Conservation (phyloP, 169 alveolate genomes). For the Plasmodium sp. region DNA sequence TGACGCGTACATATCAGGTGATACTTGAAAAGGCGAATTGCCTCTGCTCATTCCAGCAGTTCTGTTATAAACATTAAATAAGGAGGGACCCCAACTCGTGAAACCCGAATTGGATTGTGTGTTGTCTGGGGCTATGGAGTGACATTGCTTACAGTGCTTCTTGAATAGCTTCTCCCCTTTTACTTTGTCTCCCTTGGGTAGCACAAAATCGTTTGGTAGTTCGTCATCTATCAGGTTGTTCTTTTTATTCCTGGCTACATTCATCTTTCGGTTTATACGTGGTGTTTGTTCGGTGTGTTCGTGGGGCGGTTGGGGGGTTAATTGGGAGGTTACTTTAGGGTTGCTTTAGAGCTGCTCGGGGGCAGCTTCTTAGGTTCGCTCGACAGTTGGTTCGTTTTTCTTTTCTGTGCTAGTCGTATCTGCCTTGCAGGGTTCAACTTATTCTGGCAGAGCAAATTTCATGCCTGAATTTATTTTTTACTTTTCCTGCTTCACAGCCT, state of each 20-base stretch:
- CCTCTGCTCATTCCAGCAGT: slow-evolving; percentile 85
- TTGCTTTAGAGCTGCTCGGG: not conserved
- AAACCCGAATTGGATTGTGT: slow-evolving; percentile 84
- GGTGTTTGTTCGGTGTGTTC: not conserved
- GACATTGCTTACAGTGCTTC: slow-evolving; percentile 90
- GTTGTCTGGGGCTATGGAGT: slow-evolving; percentile 88
- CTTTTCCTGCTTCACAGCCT: not conserved
- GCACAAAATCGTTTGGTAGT: slow-evolving; percentile 77
- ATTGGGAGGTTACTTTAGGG: not conserved
- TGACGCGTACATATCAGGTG: slow-evolving; percentile 77
- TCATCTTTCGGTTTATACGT: slow-evolving; percentile 1
- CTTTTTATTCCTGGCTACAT: slow-evolving; percentile 6
- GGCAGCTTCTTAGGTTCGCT: not conserved
- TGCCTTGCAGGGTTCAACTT: not conserved
- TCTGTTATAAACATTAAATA: slow-evolving; percentile 86
- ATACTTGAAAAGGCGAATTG: slow-evolving; percentile 77
- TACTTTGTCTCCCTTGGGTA: slow-evolving; percentile 83
- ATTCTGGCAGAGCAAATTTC: not conserved
- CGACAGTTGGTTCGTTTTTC: not conserved
- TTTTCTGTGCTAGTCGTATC: not conserved
- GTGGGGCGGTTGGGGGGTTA: not conserved
- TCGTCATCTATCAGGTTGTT: slow-evolving; percentile 79
- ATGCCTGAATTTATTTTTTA: not conserved
- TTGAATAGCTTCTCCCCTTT: slow-evolving; percentile 87
- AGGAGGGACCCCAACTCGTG: slow-evolving; percentile 86